phyloP scores from a whole-genome alignment of 2,329 filamentous ascomycete species.

The Taxawa tesnikishii region DNA sequence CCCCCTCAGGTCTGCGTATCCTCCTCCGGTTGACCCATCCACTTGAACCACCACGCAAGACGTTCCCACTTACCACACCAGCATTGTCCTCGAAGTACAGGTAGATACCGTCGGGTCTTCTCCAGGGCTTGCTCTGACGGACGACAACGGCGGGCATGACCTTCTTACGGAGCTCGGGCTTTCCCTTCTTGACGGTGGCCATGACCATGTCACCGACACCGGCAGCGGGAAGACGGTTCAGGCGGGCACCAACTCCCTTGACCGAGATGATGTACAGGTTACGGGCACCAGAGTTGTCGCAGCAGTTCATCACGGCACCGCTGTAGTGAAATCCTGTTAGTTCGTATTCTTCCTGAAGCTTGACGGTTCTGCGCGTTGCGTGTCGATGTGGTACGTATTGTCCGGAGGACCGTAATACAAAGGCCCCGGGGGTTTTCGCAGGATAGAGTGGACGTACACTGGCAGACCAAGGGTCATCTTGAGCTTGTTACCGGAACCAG shows the following conservation, averaged over 20 bases:
- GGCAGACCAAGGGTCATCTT: constrained; percentile 99
- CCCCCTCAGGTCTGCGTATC: too few species aligned
- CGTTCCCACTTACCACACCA: constrained; percentile 78
- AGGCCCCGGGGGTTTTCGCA: not conserved
- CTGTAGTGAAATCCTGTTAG: constrained; percentile 34
- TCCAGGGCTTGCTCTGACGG: constrained; percentile 98
- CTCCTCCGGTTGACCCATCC: too few species aligned
- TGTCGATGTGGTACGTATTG: not conserved
- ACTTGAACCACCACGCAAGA: too few species aligned
- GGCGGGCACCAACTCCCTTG: constrained; percentile 93
- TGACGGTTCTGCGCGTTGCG: constrained; percentile 3
- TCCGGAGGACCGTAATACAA: too few species aligned
- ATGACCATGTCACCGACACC: constrained; percentile 99
- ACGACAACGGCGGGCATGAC: constrained; percentile 99
- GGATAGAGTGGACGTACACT: constrained; percentile 60
- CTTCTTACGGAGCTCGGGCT: constrained; percentile 99
- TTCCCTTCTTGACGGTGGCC: constrained; percentile 99
- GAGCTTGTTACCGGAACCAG: constrained; percentile 98
- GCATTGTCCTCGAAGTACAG: constrained; percentile 99
- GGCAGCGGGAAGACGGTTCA: constrained; percentile 93
- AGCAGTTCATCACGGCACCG: constrained; percentile 99
- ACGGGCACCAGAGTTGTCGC: constrained; percentile 93
- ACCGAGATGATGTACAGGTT: constrained; percentile 99
- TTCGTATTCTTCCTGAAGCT: not conserved
- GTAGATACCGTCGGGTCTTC: constrained; percentile 95